phyloP scores from a whole-genome alignment of 805 yeast species.

The Groenewaldozyma salmanticensis region DNA sequence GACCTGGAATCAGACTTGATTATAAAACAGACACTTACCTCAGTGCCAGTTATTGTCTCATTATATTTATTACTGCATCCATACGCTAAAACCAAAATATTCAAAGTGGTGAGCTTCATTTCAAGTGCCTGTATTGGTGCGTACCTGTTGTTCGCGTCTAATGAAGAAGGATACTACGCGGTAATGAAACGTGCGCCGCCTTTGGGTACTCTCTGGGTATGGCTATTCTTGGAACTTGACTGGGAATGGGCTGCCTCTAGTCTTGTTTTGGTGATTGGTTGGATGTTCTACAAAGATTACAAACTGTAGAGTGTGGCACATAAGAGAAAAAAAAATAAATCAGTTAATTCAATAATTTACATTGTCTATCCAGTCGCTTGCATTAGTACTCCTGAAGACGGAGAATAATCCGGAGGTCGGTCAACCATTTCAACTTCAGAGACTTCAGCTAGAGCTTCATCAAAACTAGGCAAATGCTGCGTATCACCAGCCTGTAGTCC shows the following conservation, averaged over 20 bases:
- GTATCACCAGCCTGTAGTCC: background rate
- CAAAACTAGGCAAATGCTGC: conserved; percentile 8
- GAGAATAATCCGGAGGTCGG: conserved; percentile 15
- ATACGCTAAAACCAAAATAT: conserved; percentile 9
- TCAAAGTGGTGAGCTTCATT: conserved; percentile 17
- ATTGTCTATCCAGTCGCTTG: too few relatives aligned
- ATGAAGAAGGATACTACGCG: conserved; percentile 30
- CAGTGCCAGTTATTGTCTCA: conserved; percentile 25
- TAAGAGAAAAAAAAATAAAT: background rate
- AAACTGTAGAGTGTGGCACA: conserved; percentile 1
- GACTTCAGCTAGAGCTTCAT: conserved; percentile 8
- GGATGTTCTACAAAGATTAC: conserved; percentile 18
- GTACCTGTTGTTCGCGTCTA: conserved; percentile 25
- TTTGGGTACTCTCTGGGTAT: conserved; percentile 31
- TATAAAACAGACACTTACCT: conserved; percentile 14
- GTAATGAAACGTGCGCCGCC: conserved; percentile 33
- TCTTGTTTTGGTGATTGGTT: conserved; percentile 19
- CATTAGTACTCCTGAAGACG: background rate
- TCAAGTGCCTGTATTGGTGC: conserved; percentile 24
- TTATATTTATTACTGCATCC: conserved; percentile 24
- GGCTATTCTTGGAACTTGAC: conserved; percentile 32
- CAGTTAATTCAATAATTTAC: too few relatives aligned
- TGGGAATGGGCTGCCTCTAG: conserved; percentile 25
- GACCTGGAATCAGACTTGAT: conserved; percentile 10
- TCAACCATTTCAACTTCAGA: conserved; percentile 1